Percentiles rank a stretch among this genome's conserved stretches.
These are phyloP conservation scores for Coniochaeta sp. DNA, from an alignment of 2,329 filamentous ascomycete species.

Conservation along the genomic window DNA sequence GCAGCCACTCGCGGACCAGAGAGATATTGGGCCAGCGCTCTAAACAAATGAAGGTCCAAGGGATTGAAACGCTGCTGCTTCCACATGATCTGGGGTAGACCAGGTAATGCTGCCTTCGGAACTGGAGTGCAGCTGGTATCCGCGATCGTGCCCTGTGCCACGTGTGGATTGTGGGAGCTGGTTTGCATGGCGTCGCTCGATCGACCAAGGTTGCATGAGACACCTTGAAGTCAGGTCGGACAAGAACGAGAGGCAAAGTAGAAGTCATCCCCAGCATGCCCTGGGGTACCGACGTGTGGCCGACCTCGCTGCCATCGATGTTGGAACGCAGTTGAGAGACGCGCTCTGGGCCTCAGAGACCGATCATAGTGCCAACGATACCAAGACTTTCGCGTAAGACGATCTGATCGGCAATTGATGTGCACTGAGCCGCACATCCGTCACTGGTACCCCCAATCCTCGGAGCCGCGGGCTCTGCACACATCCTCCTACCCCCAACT, in stretches of 20 bases:
- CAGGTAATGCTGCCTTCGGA: background rate
- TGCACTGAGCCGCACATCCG: background rate
- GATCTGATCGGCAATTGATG: background rate
- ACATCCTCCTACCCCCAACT: background rate
- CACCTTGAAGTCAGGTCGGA: background rate
- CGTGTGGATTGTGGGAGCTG: background rate
- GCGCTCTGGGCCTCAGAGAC: background rate
- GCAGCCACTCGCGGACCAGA: background rate
- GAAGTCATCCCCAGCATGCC: background rate
- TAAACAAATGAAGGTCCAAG: background rate
- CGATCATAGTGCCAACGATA: background rate
- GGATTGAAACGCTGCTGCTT: background rate
- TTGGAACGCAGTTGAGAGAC: background rate
- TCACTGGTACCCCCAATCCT: background rate
- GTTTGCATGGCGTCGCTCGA: background rate
- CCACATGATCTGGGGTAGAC: slow-evolving; percentile 1
- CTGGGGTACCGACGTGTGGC: background rate
- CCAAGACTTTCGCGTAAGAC: background rate
- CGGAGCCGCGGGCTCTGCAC: background rate
- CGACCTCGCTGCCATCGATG: background rate
- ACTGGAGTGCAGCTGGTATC: background rate
- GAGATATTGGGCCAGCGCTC: background rate
- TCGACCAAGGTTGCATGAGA: background rate
- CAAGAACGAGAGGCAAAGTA: background rate
- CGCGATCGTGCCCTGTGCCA: background rate